Base-by-base conservation (phyloP, 768 basidiomycete species). In the Russula olivacea region DNA sequence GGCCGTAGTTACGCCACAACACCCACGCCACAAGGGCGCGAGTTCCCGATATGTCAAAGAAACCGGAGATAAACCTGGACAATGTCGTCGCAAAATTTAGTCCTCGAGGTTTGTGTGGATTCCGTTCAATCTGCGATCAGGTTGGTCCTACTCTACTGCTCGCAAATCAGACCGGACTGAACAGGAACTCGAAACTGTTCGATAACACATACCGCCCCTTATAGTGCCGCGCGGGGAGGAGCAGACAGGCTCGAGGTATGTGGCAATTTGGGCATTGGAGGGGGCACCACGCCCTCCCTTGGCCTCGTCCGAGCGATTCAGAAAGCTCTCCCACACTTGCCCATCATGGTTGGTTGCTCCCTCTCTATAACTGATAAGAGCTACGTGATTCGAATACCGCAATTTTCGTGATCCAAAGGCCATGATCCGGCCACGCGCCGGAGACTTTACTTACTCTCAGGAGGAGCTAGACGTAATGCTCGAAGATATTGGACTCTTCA, bases 271-370 rank as follows among this genome's bases (percentile, higher is more conserved):
- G 82, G 79, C 4, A 68, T 82, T 30, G 92, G 91, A 25, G 92
- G 92, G 23, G 92, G 92, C 10, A 88, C 84, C 19, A 93, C 92
- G 0, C 91, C 92, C 5, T 88, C 83, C 63, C 66, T 88, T n/a
- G 92, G 91, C 0, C 78, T 93, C 38, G 74, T 91, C 41, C 84
- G 75, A 67, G 73, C 79, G 3, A 81, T 93, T 48, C 78, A 79
- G 61, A 76, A 75, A 34, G 77, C 74, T 3, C 75, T 81, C 17
- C 77, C 79, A 5, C 74, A 78, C 47, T 68, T 83, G 9, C 83
- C 87, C 0, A 78, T 89, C 61, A 91, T 93, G 89, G 91, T 86
- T 54, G 4, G 71, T 64, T 74, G 54, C 23, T 40, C 19, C 61
- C 28, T 45, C 19, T 62, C 23, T 40, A 32, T 60, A n/a, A 11